Evolutionary conservation across 257 asterid genomes (phyloP).

Genomic region (Lycium barbarum): DNA sequence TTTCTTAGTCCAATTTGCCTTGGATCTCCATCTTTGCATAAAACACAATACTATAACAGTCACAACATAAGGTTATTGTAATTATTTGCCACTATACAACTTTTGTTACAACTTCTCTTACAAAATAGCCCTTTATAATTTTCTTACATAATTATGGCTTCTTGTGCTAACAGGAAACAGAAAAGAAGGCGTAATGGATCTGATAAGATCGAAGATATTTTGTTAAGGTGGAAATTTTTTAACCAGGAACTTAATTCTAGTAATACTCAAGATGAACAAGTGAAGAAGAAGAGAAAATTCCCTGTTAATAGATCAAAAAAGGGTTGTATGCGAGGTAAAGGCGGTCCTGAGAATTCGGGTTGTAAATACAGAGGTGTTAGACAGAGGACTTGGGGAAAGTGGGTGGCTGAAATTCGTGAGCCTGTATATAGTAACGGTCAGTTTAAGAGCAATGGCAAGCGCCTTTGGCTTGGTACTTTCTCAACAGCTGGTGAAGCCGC

Average conservation of each 20-base stretch:
- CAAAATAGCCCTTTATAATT: no score
- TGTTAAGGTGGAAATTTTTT: constrained; percentile 26
- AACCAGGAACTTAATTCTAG: background rate
- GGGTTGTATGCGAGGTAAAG: constrained; percentile 43
- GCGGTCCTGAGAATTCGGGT: constrained; percentile 43
- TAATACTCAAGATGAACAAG: background rate
- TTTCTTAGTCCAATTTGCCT: no score
- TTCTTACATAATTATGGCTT: background rate
- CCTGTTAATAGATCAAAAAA: constrained; percentile 31
- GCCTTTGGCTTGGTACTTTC: constrained; percentile 44
- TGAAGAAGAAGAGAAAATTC: constrained; percentile 18
- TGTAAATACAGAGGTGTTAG: constrained; percentile 43
- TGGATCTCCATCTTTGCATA: no score
- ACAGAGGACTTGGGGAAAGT: constrained; percentile 49
- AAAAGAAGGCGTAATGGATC: constrained; percentile 21
- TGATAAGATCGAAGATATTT: constrained; percentile 17
- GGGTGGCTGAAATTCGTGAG: constrained; percentile 49
- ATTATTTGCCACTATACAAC: no score
- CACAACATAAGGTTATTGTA: background rate
- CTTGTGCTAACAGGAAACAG: background rate
- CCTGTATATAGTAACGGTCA: constrained; percentile 1
- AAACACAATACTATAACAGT: no score
- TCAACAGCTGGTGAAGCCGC: constrained; percentile 43
- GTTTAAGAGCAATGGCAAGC: background rate
- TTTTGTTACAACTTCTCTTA: no score